Evolutionary conservation across 1,284 basidiomycete genomes (phyloP).

Genomic region (Apiotrichum porosum): DNA sequence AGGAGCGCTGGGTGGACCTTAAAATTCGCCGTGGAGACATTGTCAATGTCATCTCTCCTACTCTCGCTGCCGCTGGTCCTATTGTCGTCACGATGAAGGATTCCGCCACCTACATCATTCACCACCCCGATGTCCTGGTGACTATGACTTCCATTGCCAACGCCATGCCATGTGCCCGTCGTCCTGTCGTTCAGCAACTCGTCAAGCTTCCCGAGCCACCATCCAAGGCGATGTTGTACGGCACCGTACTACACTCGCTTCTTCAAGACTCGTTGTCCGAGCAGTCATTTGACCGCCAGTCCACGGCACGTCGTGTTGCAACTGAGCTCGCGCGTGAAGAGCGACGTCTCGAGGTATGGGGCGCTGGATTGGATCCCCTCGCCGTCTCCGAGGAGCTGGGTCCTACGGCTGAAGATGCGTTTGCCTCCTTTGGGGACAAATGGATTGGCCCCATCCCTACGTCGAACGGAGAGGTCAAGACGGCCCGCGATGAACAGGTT

Average conservation of each 20-base stretch:
- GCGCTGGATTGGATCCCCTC: slow-evolving; percentile 39
- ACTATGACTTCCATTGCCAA: slow-evolving; percentile 82
- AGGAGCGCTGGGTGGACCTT: slow-evolving; percentile 44
- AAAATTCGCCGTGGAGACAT: slow-evolving; percentile 58
- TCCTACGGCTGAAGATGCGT: slow-evolving; percentile 34
- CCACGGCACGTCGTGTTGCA: slow-evolving; percentile 31
- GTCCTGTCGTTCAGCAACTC: slow-evolving; percentile 68
- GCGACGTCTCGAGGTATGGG: slow-evolving; percentile 44
- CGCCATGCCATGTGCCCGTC: slow-evolving; percentile 72
- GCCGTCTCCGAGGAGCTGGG: slow-evolving; percentile 44
- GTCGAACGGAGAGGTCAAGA: slow-evolving; percentile 2
- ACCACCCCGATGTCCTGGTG: slow-evolving; percentile 82
- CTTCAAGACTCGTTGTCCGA: slow-evolving; percentile 67
- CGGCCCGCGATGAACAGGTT: slow-evolving; percentile 23
- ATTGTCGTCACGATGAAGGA: slow-evolving; percentile 40
- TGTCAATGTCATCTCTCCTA: slow-evolving; percentile 62
- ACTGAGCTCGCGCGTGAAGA: slow-evolving; percentile 36
- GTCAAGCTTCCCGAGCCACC: slow-evolving; percentile 52
- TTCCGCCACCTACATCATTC: slow-evolving; percentile 56
- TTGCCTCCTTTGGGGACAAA: slow-evolving; percentile 40
- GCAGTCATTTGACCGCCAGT: slow-evolving; percentile 31
- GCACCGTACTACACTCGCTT: slow-evolving; percentile 82
- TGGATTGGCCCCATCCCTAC: slow-evolving; percentile 34
- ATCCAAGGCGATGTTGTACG: slow-evolving; percentile 63
- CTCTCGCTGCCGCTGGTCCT: slow-evolving; percentile 16